These are phyloP conservation scores for Chalciporus chontae DNA, from an alignment of 768 basidiomycete species.

Conservation along the genomic window DNA sequence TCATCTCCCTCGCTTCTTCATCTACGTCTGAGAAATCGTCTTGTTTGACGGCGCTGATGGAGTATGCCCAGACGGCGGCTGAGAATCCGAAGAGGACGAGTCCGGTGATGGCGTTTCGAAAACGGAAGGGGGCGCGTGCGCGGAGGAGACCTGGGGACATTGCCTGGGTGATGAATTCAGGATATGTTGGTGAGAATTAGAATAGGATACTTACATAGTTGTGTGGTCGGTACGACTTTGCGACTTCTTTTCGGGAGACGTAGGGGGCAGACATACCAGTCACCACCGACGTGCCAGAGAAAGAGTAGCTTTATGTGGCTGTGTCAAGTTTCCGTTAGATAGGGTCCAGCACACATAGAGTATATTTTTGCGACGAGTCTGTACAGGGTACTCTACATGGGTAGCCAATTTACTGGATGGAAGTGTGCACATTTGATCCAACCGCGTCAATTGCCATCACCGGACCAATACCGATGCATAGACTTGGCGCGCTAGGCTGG, in stretches of 20 bases:
- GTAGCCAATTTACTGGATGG: too few species aligned
- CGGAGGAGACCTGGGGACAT: conserved; percentile 88
- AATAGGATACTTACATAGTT: neutral
- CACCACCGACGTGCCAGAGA: neutral
- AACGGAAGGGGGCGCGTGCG: conserved; percentile 79
- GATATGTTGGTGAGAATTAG: too few species aligned
- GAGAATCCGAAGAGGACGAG: conserved; percentile 67
- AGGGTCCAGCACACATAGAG: too few species aligned
- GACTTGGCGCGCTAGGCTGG: too few species aligned
- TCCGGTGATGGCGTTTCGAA: conserved; percentile 80
- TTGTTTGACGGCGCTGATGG: conserved; percentile 91
- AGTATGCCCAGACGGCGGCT: conserved; percentile 85
- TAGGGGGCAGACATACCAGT: conserved; percentile 37
- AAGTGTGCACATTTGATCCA: too few species aligned
- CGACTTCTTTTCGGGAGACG: conserved; percentile 30
- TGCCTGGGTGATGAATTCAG: too few species aligned
- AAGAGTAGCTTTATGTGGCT: conserved; percentile 8
- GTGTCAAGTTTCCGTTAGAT: neutral
- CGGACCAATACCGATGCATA: too few species aligned
- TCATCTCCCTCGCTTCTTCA: conserved; percentile 65
- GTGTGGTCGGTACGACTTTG: conserved; percentile 35
- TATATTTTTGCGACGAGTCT: too few species aligned
- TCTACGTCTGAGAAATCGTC: conserved; percentile 88
- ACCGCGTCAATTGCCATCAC: too few species aligned
- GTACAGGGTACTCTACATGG: too few species aligned